Evolutionary conservation across 495 filamentous ascomycete species (phyloP).

Genomic region (Aspergillus funiculosus): DNA sequence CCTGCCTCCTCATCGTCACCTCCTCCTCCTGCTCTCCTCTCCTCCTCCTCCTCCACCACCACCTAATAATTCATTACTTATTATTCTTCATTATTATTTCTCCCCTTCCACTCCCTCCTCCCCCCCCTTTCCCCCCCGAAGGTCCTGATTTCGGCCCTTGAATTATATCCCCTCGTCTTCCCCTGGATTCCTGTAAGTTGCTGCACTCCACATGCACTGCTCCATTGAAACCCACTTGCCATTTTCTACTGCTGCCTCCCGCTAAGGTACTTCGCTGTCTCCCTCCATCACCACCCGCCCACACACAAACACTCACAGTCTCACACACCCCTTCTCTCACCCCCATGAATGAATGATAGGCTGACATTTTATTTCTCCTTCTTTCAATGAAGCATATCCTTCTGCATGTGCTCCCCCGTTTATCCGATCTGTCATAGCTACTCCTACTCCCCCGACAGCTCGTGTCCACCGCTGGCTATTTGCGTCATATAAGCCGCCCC

Average conservation of each 20-base stretch:
- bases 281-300: too few species aligned
- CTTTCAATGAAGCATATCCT: conserved; percentile 11
- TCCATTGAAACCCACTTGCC: background rate
- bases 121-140: too few species aligned
- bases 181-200: conserved; percentile 9
- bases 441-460: conserved; percentile 10
- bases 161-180: background rate
- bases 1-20: conserved; percentile 19
- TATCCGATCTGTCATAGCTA: conserved; percentile 9
- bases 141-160: conserved; percentile 6
- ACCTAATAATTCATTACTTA: conserved; percentile 1
- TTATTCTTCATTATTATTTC: conserved; percentile 13
- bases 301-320: conserved; percentile 5
- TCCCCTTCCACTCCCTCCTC: background rate
- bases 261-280: too few species aligned
- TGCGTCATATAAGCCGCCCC: conserved; percentile 7
- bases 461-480: conserved; percentile 2
- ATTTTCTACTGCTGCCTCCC: background rate
- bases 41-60: conserved; percentile 7
- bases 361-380: conserved; percentile 20
- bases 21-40: conserved; percentile 10
- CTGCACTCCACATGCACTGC: too few species aligned
- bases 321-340: conserved; percentile 1
- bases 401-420: conserved; percentile 9
- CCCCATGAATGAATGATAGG: conserved; percentile 11